phyloP scores from a whole-genome alignment of 805 yeast species.

The Pichia manshurica region DNA sequence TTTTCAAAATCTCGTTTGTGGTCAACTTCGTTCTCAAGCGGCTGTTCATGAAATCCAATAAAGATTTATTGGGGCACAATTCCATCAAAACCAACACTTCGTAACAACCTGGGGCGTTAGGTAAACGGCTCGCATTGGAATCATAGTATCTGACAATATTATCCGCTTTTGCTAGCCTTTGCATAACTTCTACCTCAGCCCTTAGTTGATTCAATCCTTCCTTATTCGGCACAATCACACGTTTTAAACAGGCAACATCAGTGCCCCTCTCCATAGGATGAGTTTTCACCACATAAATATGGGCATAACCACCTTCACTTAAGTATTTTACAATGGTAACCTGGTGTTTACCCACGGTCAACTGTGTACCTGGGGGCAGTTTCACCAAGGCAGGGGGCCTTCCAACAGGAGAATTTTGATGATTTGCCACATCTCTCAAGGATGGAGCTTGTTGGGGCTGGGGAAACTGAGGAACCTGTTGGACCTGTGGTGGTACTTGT shows the following conservation, averaged over 20 bases:
- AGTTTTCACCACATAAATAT: constrained; percentile 76
- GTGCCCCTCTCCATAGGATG: constrained; percentile 53
- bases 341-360: constrained; percentile 45
- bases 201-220: constrained; percentile 72
- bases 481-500: constrained; percentile 4
- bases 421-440: background rate
- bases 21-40: constrained; percentile 71
- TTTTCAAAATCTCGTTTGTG: constrained; percentile 72
- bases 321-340: constrained; percentile 39
- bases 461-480: background rate
- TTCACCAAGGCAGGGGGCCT: constrained; percentile 15
- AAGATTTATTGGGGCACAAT: constrained; percentile 78
- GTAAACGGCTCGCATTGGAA: constrained; percentile 82
- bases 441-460: background rate
- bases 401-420: background rate
- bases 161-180: constrained; percentile 69
- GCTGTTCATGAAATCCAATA: constrained; percentile 87
- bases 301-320: constrained; percentile 75
- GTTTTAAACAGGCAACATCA: constrained; percentile 72
- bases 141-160: constrained; percentile 88
- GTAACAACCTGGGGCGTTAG: constrained; percentile 42
- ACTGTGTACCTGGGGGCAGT: constrained; percentile 35
- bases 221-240: constrained; percentile 94
- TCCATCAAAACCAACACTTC: constrained; percentile 94
- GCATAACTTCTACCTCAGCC: constrained; percentile 98